Conservation (phyloP, 2,329 filamentous ascomycete genomes). For the Colletotrichum sp. region DNA sequence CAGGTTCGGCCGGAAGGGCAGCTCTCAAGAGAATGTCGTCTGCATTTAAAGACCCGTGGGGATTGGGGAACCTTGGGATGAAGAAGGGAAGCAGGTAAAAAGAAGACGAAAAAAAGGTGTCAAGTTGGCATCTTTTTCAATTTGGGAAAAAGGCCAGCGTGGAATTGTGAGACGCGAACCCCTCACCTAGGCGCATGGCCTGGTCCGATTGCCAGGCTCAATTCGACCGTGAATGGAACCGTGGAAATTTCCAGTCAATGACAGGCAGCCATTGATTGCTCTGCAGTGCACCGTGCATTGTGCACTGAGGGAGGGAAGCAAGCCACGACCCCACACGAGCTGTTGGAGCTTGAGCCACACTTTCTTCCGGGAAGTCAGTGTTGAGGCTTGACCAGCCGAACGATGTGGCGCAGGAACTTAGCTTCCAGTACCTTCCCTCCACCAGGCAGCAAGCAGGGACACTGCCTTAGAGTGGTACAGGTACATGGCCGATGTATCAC, state of each 20-base stretch:
- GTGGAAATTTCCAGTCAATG: conserved; percentile 19
- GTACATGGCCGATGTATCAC: neutral
- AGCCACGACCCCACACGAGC: conserved; percentile 21
- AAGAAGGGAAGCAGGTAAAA: neutral
- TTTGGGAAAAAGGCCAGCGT: conserved; percentile 48
- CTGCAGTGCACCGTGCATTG: neutral
- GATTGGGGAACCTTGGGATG: neutral
- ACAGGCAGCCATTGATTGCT: neutral
- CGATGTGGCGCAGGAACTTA: neutral
- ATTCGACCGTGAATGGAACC: conserved; percentile 15
- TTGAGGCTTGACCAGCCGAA: neutral
- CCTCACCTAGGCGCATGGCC: neutral
- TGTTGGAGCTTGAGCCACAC: conserved; percentile 21
- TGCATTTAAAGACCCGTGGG: neutral
- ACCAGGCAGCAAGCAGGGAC: neutral
- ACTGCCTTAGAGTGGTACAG: no score
- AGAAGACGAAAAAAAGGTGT: neutral
- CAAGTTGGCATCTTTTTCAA: conserved; percentile 28
- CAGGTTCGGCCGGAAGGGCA: neutral
- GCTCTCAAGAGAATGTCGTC: neutral
- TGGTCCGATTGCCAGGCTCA: neutral
- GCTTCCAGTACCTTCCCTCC: neutral
- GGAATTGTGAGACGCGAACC: conserved; percentile 31
- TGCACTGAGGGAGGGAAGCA: neutral
- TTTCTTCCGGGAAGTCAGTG: no score